Evolutionary conservation across 2,329 filamentous ascomycete genomes (phyloP).

Genomic region (Colletotrichum zoysiae): DNA sequence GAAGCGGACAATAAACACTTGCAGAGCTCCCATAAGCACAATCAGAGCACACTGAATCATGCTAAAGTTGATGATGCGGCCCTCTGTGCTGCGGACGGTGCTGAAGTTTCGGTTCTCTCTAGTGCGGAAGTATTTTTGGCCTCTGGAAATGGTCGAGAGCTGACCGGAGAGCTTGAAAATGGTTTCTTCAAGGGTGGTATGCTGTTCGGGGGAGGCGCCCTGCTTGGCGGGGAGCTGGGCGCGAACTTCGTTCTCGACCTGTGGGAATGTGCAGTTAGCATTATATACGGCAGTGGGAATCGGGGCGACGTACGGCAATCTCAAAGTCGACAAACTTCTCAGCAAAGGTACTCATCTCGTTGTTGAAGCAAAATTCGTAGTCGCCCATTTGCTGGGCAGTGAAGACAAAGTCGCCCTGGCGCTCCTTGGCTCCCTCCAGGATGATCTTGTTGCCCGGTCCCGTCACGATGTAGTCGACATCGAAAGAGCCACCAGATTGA

Average conservation of each 20-base stretch:
- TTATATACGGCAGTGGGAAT: conserved; percentile 26
- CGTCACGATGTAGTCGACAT: conserved; percentile 91
- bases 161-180: conserved; percentile 95
- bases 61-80: conserved; percentile 96
- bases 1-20: conserved; percentile 97
- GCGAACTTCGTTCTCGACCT: conserved; percentile 93
- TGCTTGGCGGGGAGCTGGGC: conserved; percentile 89
- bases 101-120: conserved; percentile 99
- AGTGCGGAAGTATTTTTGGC: conserved; percentile 99
- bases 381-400: conserved; percentile 89
- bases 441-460: conserved; percentile 86
- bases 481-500: conserved; percentile 97
- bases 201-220: conserved; percentile 90
- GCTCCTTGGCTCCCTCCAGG: conserved; percentile 87
- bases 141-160: conserved; percentile 92
- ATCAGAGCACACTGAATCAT: conserved; percentile 93
- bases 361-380: conserved; percentile 98
- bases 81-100: conserved; percentile 96
- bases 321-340: conserved; percentile 99
- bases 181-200: conserved; percentile 88
- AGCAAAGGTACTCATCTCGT: conserved; percentile 97
- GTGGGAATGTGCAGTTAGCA: conserved; percentile 41
- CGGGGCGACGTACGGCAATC: conserved; percentile 77
- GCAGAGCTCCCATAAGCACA: conserved; percentile 92
- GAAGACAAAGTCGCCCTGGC: conserved; percentile 98